phyloP scores from a whole-genome alignment of 2,329 filamentous ascomycete genomes.

The Aspergillus fumigatiaffinis region DNA sequence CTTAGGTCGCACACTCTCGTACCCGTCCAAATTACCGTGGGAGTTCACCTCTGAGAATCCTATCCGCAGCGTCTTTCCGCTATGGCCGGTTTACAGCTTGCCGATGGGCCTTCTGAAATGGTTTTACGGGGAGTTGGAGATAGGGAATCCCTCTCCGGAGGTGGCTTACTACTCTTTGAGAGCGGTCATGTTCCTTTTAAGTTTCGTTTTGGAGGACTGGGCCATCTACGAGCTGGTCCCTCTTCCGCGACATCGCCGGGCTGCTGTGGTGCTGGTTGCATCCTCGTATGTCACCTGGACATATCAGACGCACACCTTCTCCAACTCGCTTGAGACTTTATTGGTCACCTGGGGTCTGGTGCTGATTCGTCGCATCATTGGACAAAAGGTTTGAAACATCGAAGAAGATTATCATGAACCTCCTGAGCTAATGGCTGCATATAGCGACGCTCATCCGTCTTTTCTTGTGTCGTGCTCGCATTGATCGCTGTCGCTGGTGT shows the following conservation, averaged over 20 bases:
- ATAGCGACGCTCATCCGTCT: slow-evolving; percentile 69
- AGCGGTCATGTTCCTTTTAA: slow-evolving; percentile 86
- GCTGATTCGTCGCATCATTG: slow-evolving; percentile 78
- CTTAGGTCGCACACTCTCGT: slow-evolving; percentile 87
- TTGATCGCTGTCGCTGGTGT: slow-evolving; percentile 78
- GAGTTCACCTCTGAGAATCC: slow-evolving; percentile 87
- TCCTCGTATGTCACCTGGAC: slow-evolving; percentile 99
- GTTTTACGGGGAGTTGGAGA: slow-evolving; percentile 82
- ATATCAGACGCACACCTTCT: slow-evolving; percentile 97
- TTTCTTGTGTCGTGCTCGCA: slow-evolving; percentile 74
- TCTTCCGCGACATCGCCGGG: slow-evolving; percentile 64
- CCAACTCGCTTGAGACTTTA: slow-evolving; percentile 92
- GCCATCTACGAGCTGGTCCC: slow-evolving; percentile 87
- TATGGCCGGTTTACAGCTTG: slow-evolving; percentile 93
- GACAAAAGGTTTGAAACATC: slow-evolving; percentile 60
- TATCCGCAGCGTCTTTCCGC: slow-evolving; percentile 90
- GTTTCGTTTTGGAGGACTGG: slow-evolving; percentile 97
- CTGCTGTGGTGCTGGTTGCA: slow-evolving; percentile 78
- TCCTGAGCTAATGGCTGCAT: slow-evolving; percentile 10
- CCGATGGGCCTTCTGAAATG: slow-evolving; percentile 91
- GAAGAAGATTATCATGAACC: slow-evolving; percentile 1
- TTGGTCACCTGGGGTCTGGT: slow-evolving; percentile 91
- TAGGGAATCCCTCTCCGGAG: slow-evolving; percentile 70
- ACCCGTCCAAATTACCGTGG: slow-evolving; percentile 87
- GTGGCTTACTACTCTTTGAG: slow-evolving; percentile 86